These are phyloP conservation scores for Acorus gramineus DNA, from an alignment of 106 monocot genomes.

Conservation along the genomic window DNA sequence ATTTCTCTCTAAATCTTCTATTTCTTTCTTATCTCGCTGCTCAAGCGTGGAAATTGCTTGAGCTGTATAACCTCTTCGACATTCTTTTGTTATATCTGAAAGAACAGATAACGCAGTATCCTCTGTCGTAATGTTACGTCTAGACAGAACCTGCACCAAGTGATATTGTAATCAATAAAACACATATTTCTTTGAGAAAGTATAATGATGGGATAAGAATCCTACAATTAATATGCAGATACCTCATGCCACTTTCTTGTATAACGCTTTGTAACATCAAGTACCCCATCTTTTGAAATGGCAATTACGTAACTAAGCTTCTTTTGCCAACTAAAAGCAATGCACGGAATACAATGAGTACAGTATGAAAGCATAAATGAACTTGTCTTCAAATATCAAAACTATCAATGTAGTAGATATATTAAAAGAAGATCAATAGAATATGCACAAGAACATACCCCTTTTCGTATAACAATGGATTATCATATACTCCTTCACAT, in stretches of 20 bases:
- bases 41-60: conserved; percentile 33
- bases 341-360: neutral
- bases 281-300: conserved; percentile 71
- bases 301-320: conserved; percentile 80
- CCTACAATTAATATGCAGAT: neutral
- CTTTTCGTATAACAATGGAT: conserved; percentile 86
- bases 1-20: conserved; percentile 49
- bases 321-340: conserved; percentile 74
- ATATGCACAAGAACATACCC: conserved; percentile 37
- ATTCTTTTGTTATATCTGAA: conserved; percentile 60
- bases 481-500: conserved; percentile 89
- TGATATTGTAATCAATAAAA: neutral
- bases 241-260: conserved; percentile 93
- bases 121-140: conserved; percentile 74
- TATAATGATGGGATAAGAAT: neutral
- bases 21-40: conserved; percentile 41
- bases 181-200: neutral
- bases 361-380: too few species aligned
- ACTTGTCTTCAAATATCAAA: too few species aligned
- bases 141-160: conserved; percentile 49
- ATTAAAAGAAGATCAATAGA: neutral
- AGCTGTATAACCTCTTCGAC: conserved; percentile 48
- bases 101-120: conserved; percentile 39
- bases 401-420: too few species aligned
- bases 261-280: conserved; percentile 92